Conservation (phyloP, 139 green algal species). For the Chlorella sorokiniana region DNA sequence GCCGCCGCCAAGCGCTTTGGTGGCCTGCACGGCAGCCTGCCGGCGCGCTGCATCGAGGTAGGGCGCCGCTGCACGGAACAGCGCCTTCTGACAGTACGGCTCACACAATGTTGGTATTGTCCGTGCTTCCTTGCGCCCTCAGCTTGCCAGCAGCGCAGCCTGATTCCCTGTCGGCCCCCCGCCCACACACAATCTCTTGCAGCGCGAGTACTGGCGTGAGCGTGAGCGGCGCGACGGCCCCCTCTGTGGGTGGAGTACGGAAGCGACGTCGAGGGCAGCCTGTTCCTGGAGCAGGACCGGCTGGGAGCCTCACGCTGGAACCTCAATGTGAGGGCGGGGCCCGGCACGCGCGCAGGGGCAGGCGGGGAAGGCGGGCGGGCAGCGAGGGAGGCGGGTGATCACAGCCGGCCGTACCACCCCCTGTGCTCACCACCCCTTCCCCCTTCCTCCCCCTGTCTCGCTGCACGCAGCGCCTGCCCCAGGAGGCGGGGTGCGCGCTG, state of each 20-base stretch:
- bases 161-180: no score
- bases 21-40: constrained; percentile 34
- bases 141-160: no score
- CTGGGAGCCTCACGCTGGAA: constrained; percentile 67
- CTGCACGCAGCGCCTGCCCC: no score
- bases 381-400: no score
- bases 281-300: constrained; percentile 60
- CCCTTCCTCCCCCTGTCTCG: not conserved
- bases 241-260: constrained; percentile 64
- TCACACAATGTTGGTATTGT: not conserved
- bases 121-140: not conserved
- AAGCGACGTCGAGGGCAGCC: constrained; percentile 78
- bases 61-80: not conserved
- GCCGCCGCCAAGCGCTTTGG: constrained; percentile 20
- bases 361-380: not conserved
- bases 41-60: constrained; percentile 47
- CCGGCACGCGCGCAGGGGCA: not conserved
- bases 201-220: constrained; percentile 68
- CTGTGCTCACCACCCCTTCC: not conserved
- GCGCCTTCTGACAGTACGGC: not conserved
- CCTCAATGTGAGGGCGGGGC: constrained; percentile 47
- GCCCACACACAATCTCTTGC: not conserved
- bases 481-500: constrained; percentile 43
- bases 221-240: not conserved
- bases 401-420: not conserved